Conservation (phyloP, 2,329 filamentous ascomycete genomes). For the Corinectria fuckeliana region DNA sequence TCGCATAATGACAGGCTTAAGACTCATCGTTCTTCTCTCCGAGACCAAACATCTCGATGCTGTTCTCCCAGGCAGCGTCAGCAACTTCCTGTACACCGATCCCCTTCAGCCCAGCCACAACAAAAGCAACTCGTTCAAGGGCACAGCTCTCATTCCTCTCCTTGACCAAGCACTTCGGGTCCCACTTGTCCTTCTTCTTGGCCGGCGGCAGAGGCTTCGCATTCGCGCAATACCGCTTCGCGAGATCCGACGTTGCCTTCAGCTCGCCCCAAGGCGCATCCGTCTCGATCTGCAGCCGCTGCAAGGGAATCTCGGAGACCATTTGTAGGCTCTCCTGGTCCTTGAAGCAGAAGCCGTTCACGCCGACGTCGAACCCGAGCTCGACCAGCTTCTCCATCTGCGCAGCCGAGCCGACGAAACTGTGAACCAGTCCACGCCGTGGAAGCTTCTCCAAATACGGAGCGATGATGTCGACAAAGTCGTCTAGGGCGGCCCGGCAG, state of each 20-base stretch:
- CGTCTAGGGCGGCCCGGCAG: slow-evolving; percentile 37
- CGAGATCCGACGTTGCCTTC: slow-evolving; percentile 35
- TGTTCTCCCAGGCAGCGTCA: slow-evolving; percentile 46
- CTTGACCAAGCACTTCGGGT: slow-evolving; percentile 54
- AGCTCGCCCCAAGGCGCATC: slow-evolving; percentile 39
- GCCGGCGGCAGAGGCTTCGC: slow-evolving; percentile 46
- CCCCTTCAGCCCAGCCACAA: slow-evolving; percentile 57
- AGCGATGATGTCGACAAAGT: slow-evolving; percentile 44
- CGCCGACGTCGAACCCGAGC: slow-evolving; percentile 37
- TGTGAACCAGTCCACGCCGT: slow-evolving; percentile 34
- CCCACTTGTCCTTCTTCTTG: slow-evolving; percentile 59
- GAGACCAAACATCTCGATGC: slow-evolving; percentile 41
- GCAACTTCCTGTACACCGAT: slow-evolving; percentile 50
- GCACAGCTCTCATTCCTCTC: slow-evolving; percentile 58
- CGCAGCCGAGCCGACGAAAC: slow-evolving; percentile 31
- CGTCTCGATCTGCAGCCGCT: slow-evolving; percentile 35
- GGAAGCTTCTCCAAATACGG: slow-evolving; percentile 44
- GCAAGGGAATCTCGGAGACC: slow-evolving; percentile 32
- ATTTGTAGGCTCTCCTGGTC: slow-evolving; percentile 33
- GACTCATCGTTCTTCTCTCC: slow-evolving; percentile 15
- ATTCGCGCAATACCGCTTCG: slow-evolving; percentile 50
- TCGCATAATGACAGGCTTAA: neutral
- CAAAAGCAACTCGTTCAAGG: slow-evolving; percentile 53
- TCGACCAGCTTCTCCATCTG: slow-evolving; percentile 37
- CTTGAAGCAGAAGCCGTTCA: slow-evolving; percentile 56